A percentile compares a stretch with the other conserved stretches of the same genome.
Conservation (phyloP, 495 filamentous ascomycete species). For the Parmelia sp. region DNA sequence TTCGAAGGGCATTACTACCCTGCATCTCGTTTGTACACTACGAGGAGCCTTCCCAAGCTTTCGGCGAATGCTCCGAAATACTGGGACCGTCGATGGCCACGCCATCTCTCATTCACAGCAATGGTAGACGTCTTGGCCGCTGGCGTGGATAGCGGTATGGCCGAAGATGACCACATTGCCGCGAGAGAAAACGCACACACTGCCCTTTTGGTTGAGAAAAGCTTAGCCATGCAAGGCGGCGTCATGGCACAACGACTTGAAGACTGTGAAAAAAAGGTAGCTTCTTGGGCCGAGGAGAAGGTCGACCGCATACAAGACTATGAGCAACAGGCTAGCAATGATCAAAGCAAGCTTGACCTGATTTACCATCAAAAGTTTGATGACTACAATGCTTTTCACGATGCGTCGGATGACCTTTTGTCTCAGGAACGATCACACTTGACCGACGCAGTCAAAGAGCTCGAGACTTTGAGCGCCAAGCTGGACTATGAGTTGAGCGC, state of each 20-base stretch:
- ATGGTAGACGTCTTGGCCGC: conserved; percentile 66
- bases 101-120: conserved; percentile 78
- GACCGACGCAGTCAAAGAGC: conserved; percentile 68
- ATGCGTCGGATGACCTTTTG: conserved; percentile 59
- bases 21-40: conserved; percentile 36
- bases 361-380: conserved; percentile 63
- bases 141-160: conserved; percentile 22
- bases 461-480: conserved; percentile 78
- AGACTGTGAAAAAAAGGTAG: conserved; percentile 44
- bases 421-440: conserved; percentile 58
- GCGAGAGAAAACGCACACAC: conserved; percentile 24
- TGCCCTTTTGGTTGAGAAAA: conserved; percentile 42
- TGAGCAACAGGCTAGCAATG: conserved; percentile 51
- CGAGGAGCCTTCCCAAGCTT: conserved; percentile 41
- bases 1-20: conserved; percentile 14
- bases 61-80: conserved; percentile 24
- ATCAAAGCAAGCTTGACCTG: conserved; percentile 59
- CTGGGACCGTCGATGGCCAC: conserved; percentile 60
- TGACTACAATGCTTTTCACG: conserved; percentile 56
- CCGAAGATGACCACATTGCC: conserved; percentile 31
- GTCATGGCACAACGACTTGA: conserved; percentile 48
- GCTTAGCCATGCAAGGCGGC: conserved; percentile 53
- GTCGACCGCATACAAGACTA: conserved; percentile 57
- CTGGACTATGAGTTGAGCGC: conserved; percentile 89
- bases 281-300: conserved; percentile 61